Base-by-base conservation (phyloP, 352 stramenopile species). In the Globisporangium cylindrosporum region DNA sequence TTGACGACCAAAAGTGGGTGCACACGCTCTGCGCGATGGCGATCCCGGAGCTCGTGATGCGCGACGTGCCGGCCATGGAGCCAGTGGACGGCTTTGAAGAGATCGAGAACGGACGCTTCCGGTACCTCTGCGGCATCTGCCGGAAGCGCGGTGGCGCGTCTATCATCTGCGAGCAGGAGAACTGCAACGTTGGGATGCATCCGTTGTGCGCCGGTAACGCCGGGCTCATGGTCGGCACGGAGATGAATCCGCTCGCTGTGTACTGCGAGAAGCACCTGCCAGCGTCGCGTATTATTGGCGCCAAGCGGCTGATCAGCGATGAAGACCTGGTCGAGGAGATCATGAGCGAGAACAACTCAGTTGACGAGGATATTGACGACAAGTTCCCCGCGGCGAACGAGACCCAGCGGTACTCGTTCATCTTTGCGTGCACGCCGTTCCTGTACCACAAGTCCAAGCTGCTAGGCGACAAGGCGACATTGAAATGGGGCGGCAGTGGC, bases 181-280 rank as follows among this genome's bases (percentile, higher is more conserved):
- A 68, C 59, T 95, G 88, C 67, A 93, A 92, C 62, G 85, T 93
- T 3, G 88, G 84, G 32, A 84, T 94, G 64, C 88, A 95, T 24
- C 82, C 87, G 43, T 74, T 87, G 12, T 95, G 88, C 54, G 88
- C 88, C 20, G 88, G 80, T 0, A 86, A 90, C 49, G 88, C 88
- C 0, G 88, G 86, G 12, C 83, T 92, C 25, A 92, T 93, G 86
- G 87, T 95, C 63, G 88, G 88, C 58, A 85, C 76, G 14, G 82
- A 91, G 56, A 68, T 49, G 57, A 92, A 94, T 38, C 74, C 86
- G 24, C 71, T 93, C 2, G 86, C 78, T 12, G 78, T 93, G 12
- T 95, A 89, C 66, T 95, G 88, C 38, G 88, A 95, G 62, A 94
- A 94, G 64, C 88, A 95, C 67, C 64, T 95, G 66, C 88, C 88